Conservation (phyloP, 164 flowering plant species). For the Stephania cephalantha region DNA sequence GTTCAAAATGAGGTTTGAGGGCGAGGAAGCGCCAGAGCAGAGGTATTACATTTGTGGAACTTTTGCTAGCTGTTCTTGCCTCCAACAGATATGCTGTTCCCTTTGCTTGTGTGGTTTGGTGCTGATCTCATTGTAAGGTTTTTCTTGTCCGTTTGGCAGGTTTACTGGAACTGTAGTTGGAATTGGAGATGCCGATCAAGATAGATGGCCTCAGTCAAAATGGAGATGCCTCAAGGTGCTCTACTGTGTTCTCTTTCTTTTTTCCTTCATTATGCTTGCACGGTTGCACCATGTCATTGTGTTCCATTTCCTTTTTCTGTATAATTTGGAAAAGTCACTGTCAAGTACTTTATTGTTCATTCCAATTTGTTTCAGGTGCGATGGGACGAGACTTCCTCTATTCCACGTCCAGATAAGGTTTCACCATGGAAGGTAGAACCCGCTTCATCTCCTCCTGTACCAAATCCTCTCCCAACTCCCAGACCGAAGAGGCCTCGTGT, state of each 20-base stretch:
- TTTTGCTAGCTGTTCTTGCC: not conserved
- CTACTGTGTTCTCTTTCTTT: not conserved
- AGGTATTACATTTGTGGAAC: constrained; percentile 34
- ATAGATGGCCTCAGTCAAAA: constrained; percentile 67
- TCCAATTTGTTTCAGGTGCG: constrained; percentile 46
- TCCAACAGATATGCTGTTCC: too few relatives aligned
- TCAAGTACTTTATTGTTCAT: not conserved
- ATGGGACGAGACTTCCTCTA: constrained; percentile 78
- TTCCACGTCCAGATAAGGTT: constrained; percentile 93
- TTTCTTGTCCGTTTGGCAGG: constrained; percentile 22
- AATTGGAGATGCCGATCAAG: constrained; percentile 57
- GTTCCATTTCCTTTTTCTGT: not conserved
- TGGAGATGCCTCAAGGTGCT: constrained; percentile 90
- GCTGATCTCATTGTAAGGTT: not conserved
- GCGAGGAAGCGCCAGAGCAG: constrained; percentile 89
- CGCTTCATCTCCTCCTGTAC: constrained; percentile 59
- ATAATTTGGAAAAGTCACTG: not conserved
- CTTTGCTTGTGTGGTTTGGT: not conserved
- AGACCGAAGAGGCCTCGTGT: constrained; percentile 73
- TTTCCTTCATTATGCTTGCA: constrained; percentile 6
- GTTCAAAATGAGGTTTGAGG: constrained; percentile 85
- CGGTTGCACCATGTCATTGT: not conserved
- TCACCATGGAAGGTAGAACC: constrained; percentile 98
- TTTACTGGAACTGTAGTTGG: constrained; percentile 80
- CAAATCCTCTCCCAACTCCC: constrained; percentile 62